Evolutionary conservation across 345 rosid genomes (phyloP).

Genomic region (Crucihimalaya himalaica): DNA sequence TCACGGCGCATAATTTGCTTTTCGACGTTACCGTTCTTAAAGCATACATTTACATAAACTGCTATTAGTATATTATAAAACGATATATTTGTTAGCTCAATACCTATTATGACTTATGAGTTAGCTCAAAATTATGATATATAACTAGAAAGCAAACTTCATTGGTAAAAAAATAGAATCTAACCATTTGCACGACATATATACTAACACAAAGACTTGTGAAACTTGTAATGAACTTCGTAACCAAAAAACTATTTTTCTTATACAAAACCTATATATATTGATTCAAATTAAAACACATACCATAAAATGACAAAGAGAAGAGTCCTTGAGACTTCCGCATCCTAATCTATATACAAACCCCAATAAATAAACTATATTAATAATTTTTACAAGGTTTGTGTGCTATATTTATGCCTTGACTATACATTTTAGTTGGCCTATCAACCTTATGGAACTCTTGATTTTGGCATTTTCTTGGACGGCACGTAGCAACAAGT

Average conservation of each 20-base stretch:
- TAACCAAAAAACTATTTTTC: background rate
- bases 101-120: background rate
- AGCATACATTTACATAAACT: conserved; percentile 1
- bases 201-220: background rate
- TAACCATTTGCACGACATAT: background rate
- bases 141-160: background rate
- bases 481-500: conserved; percentile 37
- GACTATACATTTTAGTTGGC: conserved; percentile 25
- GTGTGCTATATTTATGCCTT: conserved; percentile 11
- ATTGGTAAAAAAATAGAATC: background rate
- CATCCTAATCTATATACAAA: conserved; percentile 6
- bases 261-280: background rate
- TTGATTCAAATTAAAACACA: background rate
- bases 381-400: background rate
- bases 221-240: background rate
- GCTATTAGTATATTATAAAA: no score
- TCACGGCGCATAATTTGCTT: conserved; percentile 5
- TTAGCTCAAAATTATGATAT: background rate
- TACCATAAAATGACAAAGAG: conserved; percentile 29
- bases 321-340: conserved; percentile 10
- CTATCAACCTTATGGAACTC: conserved; percentile 33
- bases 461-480: conserved; percentile 29
- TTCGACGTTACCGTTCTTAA: conserved; percentile 3
- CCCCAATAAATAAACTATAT: conserved; percentile 6
- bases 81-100: background rate